Conservation (phyloP, 257 asterid genomes). For the Solanum pimpinellifolium region DNA sequence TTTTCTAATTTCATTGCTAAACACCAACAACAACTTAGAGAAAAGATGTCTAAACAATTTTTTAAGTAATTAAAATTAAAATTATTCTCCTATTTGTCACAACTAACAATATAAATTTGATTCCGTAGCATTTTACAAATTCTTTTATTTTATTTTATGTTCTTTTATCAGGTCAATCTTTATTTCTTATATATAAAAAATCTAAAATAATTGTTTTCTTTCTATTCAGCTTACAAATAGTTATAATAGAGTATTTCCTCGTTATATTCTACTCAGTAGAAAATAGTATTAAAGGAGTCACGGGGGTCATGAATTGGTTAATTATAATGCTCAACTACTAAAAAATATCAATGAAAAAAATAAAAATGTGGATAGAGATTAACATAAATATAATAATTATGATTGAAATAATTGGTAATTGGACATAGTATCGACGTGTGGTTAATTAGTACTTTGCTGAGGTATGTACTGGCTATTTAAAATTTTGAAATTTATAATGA, state of each 20-base stretch:
- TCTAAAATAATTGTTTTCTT: too few species aligned
- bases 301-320: background rate
- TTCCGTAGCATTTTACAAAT: too few species aligned
- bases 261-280: background rate
- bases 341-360: background rate
- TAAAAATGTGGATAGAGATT: background rate
- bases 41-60: background rate
- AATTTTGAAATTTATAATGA: background rate
- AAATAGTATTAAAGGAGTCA: background rate
- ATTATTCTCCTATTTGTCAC: background rate
- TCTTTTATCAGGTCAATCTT: too few species aligned
- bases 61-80: background rate
- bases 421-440: background rate
- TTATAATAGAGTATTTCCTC: too few species aligned
- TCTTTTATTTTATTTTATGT: too few species aligned
- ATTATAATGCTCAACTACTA: background rate
- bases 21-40: background rate
- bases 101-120: background rate
- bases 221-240: too few species aligned
- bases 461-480: background rate
- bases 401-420: background rate
- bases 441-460: background rate
- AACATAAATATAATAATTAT: background rate
- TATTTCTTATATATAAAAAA: too few species aligned
- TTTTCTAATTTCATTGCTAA: too few species aligned